phyloP scores from a whole-genome alignment of 176 grass and related monocot genomes.

The Oryza australiensis region DNA sequence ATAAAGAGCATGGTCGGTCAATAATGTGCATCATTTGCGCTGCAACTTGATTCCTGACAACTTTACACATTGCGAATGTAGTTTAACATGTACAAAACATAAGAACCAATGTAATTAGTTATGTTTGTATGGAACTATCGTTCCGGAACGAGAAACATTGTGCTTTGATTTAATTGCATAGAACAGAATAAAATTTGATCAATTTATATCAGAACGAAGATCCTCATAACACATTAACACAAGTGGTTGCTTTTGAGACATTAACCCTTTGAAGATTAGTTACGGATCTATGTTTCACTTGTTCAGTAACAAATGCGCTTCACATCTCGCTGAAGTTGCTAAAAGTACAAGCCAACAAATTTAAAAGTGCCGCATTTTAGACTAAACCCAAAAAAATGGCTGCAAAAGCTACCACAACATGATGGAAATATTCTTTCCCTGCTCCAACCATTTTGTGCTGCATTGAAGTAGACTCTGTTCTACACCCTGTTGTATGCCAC shows the following conservation, averaged over 20 bases:
- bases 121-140: neutral
- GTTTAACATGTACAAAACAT: neutral
- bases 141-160: neutral
- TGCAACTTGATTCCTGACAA: neutral
- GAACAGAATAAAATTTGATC: neutral
- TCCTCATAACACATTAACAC: neutral
- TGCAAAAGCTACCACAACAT: constrained; percentile 36
- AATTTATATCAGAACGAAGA: neutral
- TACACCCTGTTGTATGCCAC: constrained; percentile 92
- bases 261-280: constrained; percentile 27
- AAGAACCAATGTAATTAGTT: neutral
- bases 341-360: constrained; percentile 41
- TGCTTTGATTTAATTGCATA: neutral
- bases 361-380: constrained; percentile 32
- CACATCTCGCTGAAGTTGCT: constrained; percentile 35
- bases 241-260: neutral
- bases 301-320: constrained; percentile 40
- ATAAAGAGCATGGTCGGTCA: neutral
- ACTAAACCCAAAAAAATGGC: constrained; percentile 22
- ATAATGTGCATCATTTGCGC: too few species aligned
- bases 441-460: constrained; percentile 19
- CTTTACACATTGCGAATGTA: neutral
- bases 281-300: constrained; percentile 47
- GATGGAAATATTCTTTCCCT: constrained; percentile 18
- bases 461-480: constrained; percentile 27